Percentiles rank a stretch among this genome's conserved stretches.
Evolutionary conservation across 2,329 filamentous ascomycete genomes (phyloP).

Genomic region (Eurotiales sp.): DNA sequence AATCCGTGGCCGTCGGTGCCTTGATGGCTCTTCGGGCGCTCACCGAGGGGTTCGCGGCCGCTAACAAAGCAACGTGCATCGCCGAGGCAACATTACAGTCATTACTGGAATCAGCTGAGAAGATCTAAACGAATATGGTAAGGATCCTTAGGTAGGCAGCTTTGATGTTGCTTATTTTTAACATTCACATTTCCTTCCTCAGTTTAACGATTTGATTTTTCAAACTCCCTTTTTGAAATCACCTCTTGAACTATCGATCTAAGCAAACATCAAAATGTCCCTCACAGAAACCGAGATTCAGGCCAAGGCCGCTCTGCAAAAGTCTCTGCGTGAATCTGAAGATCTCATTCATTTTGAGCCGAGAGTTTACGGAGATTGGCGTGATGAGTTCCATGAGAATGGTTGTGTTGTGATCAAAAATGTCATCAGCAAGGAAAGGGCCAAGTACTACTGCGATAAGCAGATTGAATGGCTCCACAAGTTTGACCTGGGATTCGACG

Average conservation of each 20-base stretch:
- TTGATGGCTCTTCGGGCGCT: constrained; percentile 1
- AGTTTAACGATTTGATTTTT: neutral
- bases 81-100: constrained; percentile 5
- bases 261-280: constrained; percentile 5
- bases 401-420: constrained; percentile 42
- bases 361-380: constrained; percentile 33
- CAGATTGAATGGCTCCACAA: constrained; percentile 42
- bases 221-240: neutral
- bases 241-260: neutral
- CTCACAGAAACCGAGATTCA: constrained; percentile 11
- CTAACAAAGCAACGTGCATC: neutral
- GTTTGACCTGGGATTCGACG: constrained; percentile 40
- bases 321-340: constrained; percentile 10
- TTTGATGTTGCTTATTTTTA: constrained; percentile 5
- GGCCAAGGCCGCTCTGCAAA: constrained; percentile 9
- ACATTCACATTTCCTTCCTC: neutral
- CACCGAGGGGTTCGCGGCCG: constrained; percentile 3
- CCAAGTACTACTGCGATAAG: constrained; percentile 39
- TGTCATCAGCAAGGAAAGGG: constrained; percentile 35
- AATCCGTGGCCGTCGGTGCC: neutral
- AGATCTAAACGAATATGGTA: neutral
- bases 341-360: constrained; percentile 16
- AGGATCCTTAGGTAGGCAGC: neutral
- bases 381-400: too few relatives aligned
- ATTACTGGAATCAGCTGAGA: constrained; percentile 5